Conservation (phyloP, 163 green algal genomes). For the Chlorella variabilis region DNA sequence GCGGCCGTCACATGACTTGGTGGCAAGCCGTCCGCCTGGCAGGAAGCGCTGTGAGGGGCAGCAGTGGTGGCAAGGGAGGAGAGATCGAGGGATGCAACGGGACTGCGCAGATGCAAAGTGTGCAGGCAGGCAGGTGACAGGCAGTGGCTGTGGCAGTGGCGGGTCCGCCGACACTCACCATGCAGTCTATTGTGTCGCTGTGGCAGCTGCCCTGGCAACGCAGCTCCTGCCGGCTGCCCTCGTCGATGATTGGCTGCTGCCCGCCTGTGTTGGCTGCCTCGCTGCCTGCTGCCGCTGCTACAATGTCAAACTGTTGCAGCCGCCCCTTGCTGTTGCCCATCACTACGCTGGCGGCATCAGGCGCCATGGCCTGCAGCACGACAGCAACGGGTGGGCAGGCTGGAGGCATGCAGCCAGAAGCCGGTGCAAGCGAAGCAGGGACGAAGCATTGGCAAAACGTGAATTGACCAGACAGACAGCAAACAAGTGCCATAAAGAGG, state of each 20-base stretch:
- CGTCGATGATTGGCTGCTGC: background rate
- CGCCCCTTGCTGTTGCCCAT: conserved; percentile 18
- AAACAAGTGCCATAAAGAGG: no score
- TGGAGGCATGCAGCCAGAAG: no score
- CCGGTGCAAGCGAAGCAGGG: no score
- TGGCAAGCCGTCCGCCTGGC: conserved; percentile 40
- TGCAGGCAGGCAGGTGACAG: background rate
- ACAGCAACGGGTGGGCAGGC: background rate
- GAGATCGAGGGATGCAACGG: background rate
- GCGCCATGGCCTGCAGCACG: conserved; percentile 49
- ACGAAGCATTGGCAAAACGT: no score
- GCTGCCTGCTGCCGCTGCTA: background rate
- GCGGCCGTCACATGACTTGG: conserved; percentile 62
- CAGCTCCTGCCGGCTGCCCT: conserved; percentile 30
- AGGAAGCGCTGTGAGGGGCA: conserved; percentile 48
- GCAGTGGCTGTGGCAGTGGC: no score
- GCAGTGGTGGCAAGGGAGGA: background rate
- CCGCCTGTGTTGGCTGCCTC: no score
- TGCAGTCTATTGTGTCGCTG: conserved; percentile 54
- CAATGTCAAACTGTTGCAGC: background rate
- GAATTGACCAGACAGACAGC: no score
- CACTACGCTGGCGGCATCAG: conserved; percentile 42
- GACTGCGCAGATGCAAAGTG: background rate
- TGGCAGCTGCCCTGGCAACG: conserved; percentile 36
- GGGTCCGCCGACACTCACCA: conserved; percentile 36